Base-by-base conservation (phyloP, 2,329 filamentous ascomycete genomes). In the Drechslerella stenobrocha region DNA sequence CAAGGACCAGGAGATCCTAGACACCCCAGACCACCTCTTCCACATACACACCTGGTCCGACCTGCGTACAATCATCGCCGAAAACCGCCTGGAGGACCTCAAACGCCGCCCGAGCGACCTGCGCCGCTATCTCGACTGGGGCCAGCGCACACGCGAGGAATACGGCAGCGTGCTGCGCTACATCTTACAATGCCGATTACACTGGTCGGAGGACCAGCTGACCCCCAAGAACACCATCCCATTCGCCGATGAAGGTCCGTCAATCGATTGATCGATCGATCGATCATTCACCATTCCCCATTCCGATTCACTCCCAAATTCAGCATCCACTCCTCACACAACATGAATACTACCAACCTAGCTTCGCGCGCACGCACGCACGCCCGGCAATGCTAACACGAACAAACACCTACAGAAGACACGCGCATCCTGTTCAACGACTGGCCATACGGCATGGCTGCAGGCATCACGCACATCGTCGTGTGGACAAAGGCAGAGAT, bases 401-500 rank as follows among this genome's bases (percentile, higher is more conserved):
- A 15, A 5, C 15, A 15, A 18, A 42, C 22, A 18, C 6, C 4
- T 20, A 18, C 15, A 42, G 72, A 70, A 24, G 72, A 74, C 56
- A 72, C 70, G 73, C 90, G 85, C 76, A 85, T 95, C 47, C 76
- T 96, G 37, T 84, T 83, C 77, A 97, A 97, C 74, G 91, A 97
- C 80, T 96, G 90, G 89, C 92, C 92, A 0, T 97, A 96, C 74
- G 90, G 89, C 0, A 80, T 96, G 53, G 80, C 79, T 0, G 75
- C 80, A 0, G 81, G 81, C 55, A 70, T 66, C 65, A 63, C 89
- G 13, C 92, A 96, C 75, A 79, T 96, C 1, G 89, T 96, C 3
- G 84, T 96, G 9, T 97, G 92, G 92, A 93, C 88, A 47, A 96
- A 96, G 76, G 96, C 95, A 74, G 80, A 82, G 47, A 79, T 96